These are phyloP conservation scores for Paramecium primaurelia DNA, from an alignment of 73 alveolate species.

Conservation along the genomic window DNA sequence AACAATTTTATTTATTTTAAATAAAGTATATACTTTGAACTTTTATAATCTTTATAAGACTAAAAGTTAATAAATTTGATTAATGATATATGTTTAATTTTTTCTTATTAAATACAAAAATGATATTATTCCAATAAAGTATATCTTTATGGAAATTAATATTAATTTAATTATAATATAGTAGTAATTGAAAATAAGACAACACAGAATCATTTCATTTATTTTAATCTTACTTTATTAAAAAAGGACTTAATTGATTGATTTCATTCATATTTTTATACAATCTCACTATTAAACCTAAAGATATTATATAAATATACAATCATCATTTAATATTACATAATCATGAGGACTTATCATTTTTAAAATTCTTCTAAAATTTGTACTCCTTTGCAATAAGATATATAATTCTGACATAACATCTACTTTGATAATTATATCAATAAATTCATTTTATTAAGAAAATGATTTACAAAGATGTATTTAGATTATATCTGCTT, in stretches of 20 bases:
- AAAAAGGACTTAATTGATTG: not conserved
- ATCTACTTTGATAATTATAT: not conserved
- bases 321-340: not conserved
- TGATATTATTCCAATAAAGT: not conserved
- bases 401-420: not conserved
- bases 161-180: not conserved
- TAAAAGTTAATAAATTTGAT: too few species aligned
- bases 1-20: too few species aligned
- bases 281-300: not conserved
- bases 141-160: not conserved
- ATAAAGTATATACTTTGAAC: too few species aligned
- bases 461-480: not conserved
- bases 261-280: not conserved
- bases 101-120: too few species aligned
- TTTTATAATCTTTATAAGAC: too few species aligned
- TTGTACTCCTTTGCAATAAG: not conserved
- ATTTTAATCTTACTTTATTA: not conserved
- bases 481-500: not conserved
- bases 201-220: not conserved
- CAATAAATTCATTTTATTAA: not conserved
- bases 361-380: not conserved
- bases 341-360: not conserved
- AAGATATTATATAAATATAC: not conserved
- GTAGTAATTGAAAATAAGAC: not conserved
- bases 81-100: too few species aligned